These are phyloP conservation scores for Cercospora brassicicola DNA, from an alignment of 2,329 filamentous ascomycete species.

Conservation along the genomic window DNA sequence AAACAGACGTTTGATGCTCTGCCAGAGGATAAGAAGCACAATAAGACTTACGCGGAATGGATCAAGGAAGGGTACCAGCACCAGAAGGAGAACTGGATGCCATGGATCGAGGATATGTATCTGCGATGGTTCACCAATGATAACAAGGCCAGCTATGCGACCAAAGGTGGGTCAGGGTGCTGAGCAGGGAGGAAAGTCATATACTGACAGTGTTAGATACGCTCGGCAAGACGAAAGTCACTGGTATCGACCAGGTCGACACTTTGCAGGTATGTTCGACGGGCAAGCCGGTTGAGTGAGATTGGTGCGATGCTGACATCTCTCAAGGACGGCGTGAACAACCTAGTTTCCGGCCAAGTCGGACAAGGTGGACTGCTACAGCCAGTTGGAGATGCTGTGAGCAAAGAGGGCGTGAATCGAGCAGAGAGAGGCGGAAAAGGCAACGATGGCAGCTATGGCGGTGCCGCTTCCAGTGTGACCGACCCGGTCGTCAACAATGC, in stretches of 20 bases:
- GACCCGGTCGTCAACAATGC: slow-evolving; percentile 35
- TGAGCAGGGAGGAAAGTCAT: background rate
- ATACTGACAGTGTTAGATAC: slow-evolving; percentile 51
- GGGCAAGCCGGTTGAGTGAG: background rate
- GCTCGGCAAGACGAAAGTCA: slow-evolving; percentile 69
- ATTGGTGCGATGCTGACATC: background rate
- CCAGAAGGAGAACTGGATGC: slow-evolving; percentile 73
- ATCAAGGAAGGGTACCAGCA: slow-evolving; percentile 65
- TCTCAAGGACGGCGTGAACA: slow-evolving; percentile 62
- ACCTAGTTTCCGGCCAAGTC: slow-evolving; percentile 62
- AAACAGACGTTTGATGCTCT: slow-evolving; percentile 38
- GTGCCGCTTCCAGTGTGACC: slow-evolving; percentile 41
- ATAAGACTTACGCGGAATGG: slow-evolving; percentile 53
- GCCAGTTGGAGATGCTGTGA: slow-evolving; percentile 62
- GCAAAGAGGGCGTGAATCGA: slow-evolving; percentile 66
- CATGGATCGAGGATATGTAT: slow-evolving; percentile 73
- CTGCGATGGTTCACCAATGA: slow-evolving; percentile 72
- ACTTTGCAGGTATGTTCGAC: slow-evolving; percentile 44
- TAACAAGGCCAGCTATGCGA: slow-evolving; percentile 71
- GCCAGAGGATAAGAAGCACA: slow-evolving; percentile 37
- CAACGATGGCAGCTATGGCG: slow-evolving; percentile 55
- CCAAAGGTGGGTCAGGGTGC: slow-evolving; percentile 57
- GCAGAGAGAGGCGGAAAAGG: slow-evolving; percentile 65
- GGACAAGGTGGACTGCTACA: slow-evolving; percentile 67
- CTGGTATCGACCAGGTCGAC: slow-evolving; percentile 65